A percentile compares a stretch with the other conserved stretches of the same genome.
Evolutionary conservation across 257 asterid species (phyloP).

Genomic region (Solanum chmielewskii): DNA sequence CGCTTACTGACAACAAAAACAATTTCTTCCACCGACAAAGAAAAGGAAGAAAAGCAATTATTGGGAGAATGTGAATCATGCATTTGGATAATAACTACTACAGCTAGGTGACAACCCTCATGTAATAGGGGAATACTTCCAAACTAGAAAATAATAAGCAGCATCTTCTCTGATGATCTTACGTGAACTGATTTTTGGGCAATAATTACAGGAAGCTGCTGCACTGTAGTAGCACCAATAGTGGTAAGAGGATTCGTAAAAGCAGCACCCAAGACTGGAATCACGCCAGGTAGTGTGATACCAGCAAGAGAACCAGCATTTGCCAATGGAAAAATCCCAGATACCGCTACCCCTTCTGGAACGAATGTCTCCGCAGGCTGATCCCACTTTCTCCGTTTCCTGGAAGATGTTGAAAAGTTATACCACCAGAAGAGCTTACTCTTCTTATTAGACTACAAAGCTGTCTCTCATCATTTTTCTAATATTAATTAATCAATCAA

Average conservation of each 20-base stretch:
- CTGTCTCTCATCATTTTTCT: background rate
- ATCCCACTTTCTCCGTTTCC: slow-evolving; percentile 95
- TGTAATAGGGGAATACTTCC: background rate
- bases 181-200: slow-evolving; percentile 67
- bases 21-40: background rate
- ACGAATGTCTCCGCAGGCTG: slow-evolving; percentile 75
- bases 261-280: slow-evolving; percentile 33
- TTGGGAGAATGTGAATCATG: background rate
- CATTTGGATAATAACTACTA: background rate
- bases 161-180: slow-evolving; percentile 5
- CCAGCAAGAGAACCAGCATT: slow-evolving; percentile 42
- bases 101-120: background rate
- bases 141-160: background rate
- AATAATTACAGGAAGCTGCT: slow-evolving; percentile 65
- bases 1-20: background rate
- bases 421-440: background rate
- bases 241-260: slow-evolving; percentile 34
- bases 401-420: slow-evolving; percentile 9
- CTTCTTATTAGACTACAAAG: background rate
- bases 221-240: slow-evolving; percentile 23
- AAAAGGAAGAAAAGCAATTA: background rate
- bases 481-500: background rate
- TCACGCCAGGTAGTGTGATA: slow-evolving; percentile 28
- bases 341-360: slow-evolving; percentile 41
- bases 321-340: slow-evolving; percentile 45